These are phyloP conservation scores for Pistacia atlantica DNA, from an alignment of 345 rosid genomes.

Conservation along the genomic window DNA sequence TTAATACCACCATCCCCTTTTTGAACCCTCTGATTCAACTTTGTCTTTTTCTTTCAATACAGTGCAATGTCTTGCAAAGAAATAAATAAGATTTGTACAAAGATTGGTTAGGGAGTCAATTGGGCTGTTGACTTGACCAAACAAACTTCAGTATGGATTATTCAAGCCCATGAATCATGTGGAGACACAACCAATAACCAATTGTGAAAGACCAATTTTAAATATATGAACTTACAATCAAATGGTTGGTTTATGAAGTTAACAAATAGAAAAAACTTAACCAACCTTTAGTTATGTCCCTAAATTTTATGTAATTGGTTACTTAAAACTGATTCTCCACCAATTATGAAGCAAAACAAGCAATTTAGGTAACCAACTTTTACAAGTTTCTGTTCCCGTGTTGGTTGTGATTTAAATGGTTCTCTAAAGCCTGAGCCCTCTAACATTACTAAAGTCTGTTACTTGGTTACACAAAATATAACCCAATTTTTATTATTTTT, in stretches of 20 bases:
- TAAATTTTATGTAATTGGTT: background rate
- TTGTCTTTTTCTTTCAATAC: background rate
- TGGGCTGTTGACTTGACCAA: background rate
- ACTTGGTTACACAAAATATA: background rate
- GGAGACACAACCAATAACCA: background rate
- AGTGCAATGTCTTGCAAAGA: background rate
- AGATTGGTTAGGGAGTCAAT: no score
- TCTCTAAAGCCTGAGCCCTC: background rate
- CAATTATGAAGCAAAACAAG: background rate
- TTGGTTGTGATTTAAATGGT: slow-evolving; percentile 7
- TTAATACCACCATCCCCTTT: background rate
- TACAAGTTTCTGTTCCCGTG: background rate
- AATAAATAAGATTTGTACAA: no score
- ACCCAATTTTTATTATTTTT: no score
- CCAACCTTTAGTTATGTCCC: background rate
- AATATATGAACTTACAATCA: background rate
- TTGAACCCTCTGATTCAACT: background rate
- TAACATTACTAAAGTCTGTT: background rate
- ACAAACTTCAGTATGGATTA: no score
- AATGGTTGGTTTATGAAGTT: no score
- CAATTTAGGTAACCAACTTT: background rate
- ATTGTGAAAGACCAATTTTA: no score
- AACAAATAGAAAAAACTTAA: no score
- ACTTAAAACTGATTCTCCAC: background rate
- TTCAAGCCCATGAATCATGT: no score